Evolutionary conservation across 2,329 filamentous ascomycete genomes (phyloP), one percentile per base, ranked within the genome.

Genomic region (Pestalotiopsis sp.): DNA sequence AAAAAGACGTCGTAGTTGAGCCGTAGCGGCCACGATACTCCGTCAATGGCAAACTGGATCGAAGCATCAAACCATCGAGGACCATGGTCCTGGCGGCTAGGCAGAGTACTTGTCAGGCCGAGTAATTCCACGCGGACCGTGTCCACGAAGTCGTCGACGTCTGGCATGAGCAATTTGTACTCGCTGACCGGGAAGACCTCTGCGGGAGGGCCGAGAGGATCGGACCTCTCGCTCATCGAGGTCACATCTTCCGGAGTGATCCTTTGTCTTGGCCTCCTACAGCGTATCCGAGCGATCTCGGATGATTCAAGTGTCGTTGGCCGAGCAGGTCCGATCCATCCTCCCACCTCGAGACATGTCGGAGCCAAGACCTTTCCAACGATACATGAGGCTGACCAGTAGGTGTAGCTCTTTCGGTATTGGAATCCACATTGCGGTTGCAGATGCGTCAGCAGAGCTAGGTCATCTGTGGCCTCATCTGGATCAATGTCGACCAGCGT

Each of bases 351-450:
- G 71, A 86, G 88, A 73, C 92, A 93, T 0, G 91, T 93, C 27
- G 91, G 90, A 52, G 89, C 91, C 7, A 94, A 83, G 2, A 94
- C 92, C 75, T 93, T 94, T 49, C 92, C 92, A 2, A 94, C 90
- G 68, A 94, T 92, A 73, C 87, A 92, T 23, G 86, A 84, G 13
- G 89, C 87, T 3, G 91, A 89, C 92, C 92, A 94, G 82, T 94
- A 94, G 1, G 92, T 94, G 75, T 91, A 91, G 68, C 89, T 90
- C 73, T 83, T 86, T 68, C 90, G 90, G 76, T 94, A 93, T 80
- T 94, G 92, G 75, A 94, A 93, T 17, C 92, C 92, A 71, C 90
- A 90, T 72, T 90, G 84, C 0, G 91, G 90, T 68, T 91, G 86
- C 72, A 91, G 85, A 73, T 93, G 90, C 1, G 89, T 91, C 9